Conservation (phyloP, 768 basidiomycete genomes). For the Kwoniella botswanensis region DNA sequence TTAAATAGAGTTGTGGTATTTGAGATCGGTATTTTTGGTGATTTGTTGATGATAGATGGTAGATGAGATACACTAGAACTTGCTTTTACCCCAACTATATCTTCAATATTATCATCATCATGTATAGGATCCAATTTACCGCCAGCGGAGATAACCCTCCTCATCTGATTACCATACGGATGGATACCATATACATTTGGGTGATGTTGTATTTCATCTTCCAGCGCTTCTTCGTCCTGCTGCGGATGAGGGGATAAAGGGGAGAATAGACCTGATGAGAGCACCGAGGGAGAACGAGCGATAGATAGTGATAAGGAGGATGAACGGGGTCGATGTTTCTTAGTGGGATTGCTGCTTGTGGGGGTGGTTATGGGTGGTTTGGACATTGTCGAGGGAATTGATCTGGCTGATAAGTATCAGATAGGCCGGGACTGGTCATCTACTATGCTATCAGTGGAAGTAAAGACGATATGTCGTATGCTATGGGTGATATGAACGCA, state of each 20-base stretch:
- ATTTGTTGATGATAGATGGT: not conserved
- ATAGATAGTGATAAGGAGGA: conserved; percentile 25
- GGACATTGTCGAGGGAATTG: not conserved
- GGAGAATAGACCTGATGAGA: conserved; percentile 17
- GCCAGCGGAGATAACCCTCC: not conserved
- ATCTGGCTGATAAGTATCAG: not conserved
- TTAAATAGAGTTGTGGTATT: too few relatives aligned
- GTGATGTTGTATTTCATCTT: conserved; percentile 1
- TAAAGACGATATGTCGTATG: too few relatives aligned
- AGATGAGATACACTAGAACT: not conserved
- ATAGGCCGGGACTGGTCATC: too few relatives aligned
- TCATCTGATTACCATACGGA: conserved; percentile 5
- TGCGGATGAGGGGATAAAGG: not conserved
- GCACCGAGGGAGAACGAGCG: conserved; percentile 30
- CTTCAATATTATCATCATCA: not conserved
- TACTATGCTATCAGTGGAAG: too few relatives aligned
- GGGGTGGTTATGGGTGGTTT: not conserved
- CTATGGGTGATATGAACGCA: not conserved
- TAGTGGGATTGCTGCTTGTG: conserved; percentile 2
- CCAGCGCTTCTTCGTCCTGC: not conserved
- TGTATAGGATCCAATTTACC: conserved; percentile 8
- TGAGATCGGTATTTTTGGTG: not conserved
- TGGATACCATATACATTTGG: conserved; percentile 7
- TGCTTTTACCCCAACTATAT: conserved; percentile 4
- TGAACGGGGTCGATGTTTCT: conserved; percentile 16